Evolutionary conservation across 2,329 filamentous ascomycete genomes (phyloP).

Genomic region (Hymenoscyphus repandus): DNA sequence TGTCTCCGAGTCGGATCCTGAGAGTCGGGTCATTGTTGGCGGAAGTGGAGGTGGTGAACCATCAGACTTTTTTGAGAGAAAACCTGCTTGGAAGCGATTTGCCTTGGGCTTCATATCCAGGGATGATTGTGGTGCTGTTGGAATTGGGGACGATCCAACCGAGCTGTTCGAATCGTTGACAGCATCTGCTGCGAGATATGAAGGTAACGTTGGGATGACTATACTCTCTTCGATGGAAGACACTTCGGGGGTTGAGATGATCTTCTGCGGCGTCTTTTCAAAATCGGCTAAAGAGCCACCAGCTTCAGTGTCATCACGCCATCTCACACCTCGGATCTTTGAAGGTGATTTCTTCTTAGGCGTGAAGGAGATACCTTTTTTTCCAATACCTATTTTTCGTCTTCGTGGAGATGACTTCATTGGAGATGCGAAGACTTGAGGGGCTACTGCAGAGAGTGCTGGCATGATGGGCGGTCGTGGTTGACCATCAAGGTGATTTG

Average conservation of each 20-base stretch:
- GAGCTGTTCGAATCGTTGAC: constrained; percentile 36
- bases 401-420: constrained; percentile 76
- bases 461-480: constrained; percentile 33
- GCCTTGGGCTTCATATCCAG: constrained; percentile 59
- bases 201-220: constrained; percentile 45
- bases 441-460: constrained; percentile 31
- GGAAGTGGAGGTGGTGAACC: constrained; percentile 53
- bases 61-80: constrained; percentile 61
- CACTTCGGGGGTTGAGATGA: constrained; percentile 50
- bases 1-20: constrained; percentile 49
- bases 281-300: constrained; percentile 78
- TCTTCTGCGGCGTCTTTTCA: constrained; percentile 78
- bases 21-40: constrained; percentile 52
- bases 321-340: constrained; percentile 72
- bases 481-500: constrained; percentile 29
- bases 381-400: constrained; percentile 57
- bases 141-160: constrained; percentile 44
- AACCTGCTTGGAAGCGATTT: constrained; percentile 82
- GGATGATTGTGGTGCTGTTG: constrained; percentile 50
- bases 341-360: constrained; percentile 69
- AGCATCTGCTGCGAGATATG: constrained; percentile 39
- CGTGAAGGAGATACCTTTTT: constrained; percentile 75
- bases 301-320: constrained; percentile 86
- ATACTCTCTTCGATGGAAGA: constrained; percentile 45
- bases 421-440: constrained; percentile 51